A percentile compares a stretch with the other conserved stretches of the same genome.
Evolutionary conservation across 305 asterid genomes (phyloP).

Genomic region (Plantago rigida): DNA sequence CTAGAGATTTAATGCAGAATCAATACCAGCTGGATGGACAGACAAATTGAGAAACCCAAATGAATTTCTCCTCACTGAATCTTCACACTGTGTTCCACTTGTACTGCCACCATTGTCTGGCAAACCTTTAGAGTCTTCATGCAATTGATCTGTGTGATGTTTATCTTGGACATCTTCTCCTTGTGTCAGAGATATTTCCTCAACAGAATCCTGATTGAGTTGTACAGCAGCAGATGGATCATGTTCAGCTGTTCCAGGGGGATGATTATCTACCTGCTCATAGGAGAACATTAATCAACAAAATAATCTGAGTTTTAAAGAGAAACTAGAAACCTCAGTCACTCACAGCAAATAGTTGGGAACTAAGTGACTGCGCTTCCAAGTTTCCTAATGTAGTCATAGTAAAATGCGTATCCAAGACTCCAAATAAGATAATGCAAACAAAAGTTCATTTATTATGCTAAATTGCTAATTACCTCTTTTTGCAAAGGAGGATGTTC

Average conservation of each 20-base stretch:
- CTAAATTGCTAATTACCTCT: not conserved
- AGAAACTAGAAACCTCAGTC: not conserved
- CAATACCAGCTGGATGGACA: constrained; percentile 36
- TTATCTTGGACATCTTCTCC: constrained; percentile 22
- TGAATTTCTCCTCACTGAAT: constrained; percentile 24
- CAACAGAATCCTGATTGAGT: constrained; percentile 7
- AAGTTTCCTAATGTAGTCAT: not conserved
- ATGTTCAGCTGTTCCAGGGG: constrained; percentile 17
- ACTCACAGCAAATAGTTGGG: too few relatives aligned
- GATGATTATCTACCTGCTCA: constrained; percentile 24
- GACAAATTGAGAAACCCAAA: constrained; percentile 28
- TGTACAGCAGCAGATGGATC: constrained; percentile 12
- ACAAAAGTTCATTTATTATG: not conserved
- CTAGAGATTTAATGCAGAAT: constrained; percentile 6
- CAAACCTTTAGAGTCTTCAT: constrained; percentile 21
- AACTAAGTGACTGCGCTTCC: not conserved
- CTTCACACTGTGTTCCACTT: constrained; percentile 11
- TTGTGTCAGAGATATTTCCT: constrained; percentile 14
- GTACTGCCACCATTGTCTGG: constrained; percentile 25
- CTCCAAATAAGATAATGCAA: not conserved
- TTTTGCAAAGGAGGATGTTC: not conserved
- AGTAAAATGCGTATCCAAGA: not conserved
- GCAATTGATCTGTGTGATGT: constrained; percentile 12
- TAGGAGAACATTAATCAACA: constrained; percentile 6
- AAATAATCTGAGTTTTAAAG: not conserved